Percentiles rank a stretch among this genome's conserved stretches.
These are phyloP conservation scores for Mucor mucedo DNA, from an alignment of 371 early-diverging fungal species.

Conservation along the genomic window DNA sequence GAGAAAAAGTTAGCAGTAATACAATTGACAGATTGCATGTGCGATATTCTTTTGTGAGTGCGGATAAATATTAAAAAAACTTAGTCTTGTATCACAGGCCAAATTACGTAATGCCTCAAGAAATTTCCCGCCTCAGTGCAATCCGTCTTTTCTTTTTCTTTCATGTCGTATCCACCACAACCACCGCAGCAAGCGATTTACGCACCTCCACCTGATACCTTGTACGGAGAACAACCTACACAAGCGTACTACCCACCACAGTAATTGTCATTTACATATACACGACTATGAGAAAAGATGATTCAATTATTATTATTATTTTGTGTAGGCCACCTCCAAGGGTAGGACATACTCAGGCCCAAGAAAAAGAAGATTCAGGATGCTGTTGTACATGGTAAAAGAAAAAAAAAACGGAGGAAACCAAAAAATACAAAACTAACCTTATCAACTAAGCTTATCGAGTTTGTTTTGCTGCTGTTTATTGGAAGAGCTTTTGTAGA, in stretches of 20 bases:
- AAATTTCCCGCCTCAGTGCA: neutral
- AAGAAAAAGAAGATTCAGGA: neutral
- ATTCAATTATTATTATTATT: neutral
- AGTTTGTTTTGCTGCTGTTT: conserved; percentile 20
- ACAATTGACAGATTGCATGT: too few relatives aligned
- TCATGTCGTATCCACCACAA: conserved; percentile 22
- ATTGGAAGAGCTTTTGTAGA: conserved; percentile 9
- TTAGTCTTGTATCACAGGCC: too few relatives aligned
- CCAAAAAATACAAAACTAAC: neutral
- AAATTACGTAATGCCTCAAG: too few relatives aligned
- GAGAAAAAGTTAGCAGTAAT: too few relatives aligned
- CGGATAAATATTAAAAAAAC: too few relatives aligned
- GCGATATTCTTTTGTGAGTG: too few relatives aligned
- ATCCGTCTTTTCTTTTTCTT: neutral
- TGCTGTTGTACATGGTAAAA: conserved; percentile 24
- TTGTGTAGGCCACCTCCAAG: conserved; percentile 16
- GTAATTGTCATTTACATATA: neutral
- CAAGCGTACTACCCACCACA: neutral
- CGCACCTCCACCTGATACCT: conserved; percentile 13
- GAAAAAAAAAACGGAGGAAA: neutral
- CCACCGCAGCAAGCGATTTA: conserved; percentile 15
- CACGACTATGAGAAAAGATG: neutral
- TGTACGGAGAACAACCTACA: conserved; percentile 15
- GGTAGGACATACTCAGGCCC: conserved; percentile 4
- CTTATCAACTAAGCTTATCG: conserved; percentile 4